Percentiles rank a stretch among this genome's conserved stretches.
Evolutionary conservation across 176 grass and related monocot species (phyloP).

Genomic region (Aegilops tauschii): DNA sequence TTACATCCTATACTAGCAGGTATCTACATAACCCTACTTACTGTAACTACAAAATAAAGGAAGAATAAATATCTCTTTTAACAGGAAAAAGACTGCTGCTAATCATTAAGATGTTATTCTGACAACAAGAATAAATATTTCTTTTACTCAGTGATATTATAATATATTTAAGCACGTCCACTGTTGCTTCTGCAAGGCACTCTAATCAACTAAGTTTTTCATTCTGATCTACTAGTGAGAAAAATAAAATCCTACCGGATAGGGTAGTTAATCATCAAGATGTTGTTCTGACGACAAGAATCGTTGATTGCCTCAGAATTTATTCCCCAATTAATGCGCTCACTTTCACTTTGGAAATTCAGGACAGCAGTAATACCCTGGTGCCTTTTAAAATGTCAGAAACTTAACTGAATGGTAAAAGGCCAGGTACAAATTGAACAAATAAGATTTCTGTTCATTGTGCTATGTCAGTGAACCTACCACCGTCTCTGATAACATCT

Average conservation of each 20-base stretch:
- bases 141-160: background rate
- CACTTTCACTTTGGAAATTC: constrained; percentile 96
- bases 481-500: constrained; percentile 75
- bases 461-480: constrained; percentile 40
- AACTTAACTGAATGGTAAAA: constrained; percentile 24
- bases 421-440: constrained; percentile 11
- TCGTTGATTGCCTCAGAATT: constrained; percentile 80
- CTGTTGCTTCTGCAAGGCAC: background rate
- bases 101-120: background rate
- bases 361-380: constrained; percentile 80
- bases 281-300: constrained; percentile 65
- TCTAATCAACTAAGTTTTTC: constrained; percentile 20
- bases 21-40: background rate
- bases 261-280: constrained; percentile 96
- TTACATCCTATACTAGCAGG: background rate
- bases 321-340: constrained; percentile 56
- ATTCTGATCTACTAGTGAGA: background rate
- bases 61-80: background rate
- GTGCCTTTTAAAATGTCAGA: constrained; percentile 56
- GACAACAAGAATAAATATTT: background rate
- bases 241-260: constrained; percentile 57
- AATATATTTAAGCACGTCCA: background rate
- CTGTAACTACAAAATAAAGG: background rate
- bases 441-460: background rate
- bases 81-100: background rate